These are phyloP conservation scores for Emydomyces testavorans DNA, from an alignment of 2,329 filamentous ascomycete species.

Conservation along the genomic window DNA sequence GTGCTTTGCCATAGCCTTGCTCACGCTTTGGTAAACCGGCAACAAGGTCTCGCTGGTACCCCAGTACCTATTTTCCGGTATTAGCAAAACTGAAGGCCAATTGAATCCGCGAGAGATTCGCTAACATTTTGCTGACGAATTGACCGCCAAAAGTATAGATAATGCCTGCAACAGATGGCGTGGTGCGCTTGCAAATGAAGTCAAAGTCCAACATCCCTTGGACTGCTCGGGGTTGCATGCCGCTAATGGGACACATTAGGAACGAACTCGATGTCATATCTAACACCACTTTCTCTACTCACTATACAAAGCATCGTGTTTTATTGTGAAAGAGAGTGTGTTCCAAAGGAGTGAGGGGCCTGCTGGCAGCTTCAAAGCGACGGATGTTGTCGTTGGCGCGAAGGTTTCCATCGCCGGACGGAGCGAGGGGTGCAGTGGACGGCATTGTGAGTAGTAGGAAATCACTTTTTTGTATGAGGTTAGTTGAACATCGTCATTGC, in stretches of 20 bases:
- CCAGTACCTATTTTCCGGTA: constrained; percentile 62
- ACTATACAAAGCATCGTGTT: constrained; percentile 99
- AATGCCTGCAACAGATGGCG: constrained; percentile 93
- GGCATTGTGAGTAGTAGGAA: constrained; percentile 39
- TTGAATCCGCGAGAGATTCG: no score
- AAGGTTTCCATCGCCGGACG: constrained; percentile 40
- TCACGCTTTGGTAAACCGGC: constrained; percentile 89
- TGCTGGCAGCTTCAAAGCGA: constrained; percentile 85
- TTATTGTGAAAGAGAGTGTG: constrained; percentile 98
- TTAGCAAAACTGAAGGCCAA: constrained; percentile 4
- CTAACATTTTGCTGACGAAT: constrained; percentile 98
- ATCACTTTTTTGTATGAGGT: not conserved
- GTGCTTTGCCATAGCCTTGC: constrained; percentile 93
- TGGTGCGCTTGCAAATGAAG: constrained; percentile 99
- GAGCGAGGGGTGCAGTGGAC: constrained; percentile 39
- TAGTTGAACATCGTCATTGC: not conserved
- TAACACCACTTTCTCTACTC: constrained; percentile 28
- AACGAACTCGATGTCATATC: not conserved
- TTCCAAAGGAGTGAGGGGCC: constrained; percentile 76
- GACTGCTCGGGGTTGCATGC: constrained; percentile 87
- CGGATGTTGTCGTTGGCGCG: constrained; percentile 98
- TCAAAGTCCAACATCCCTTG: constrained; percentile 98
- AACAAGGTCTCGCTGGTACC: constrained; percentile 97
- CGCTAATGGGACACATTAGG: constrained; percentile 38
- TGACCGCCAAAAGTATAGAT: constrained; percentile 99